Percentiles rank a stretch among this genome's conserved stretches.
phyloP scores from a whole-genome alignment of 257 asterid species.

The Ilex asprella region DNA sequence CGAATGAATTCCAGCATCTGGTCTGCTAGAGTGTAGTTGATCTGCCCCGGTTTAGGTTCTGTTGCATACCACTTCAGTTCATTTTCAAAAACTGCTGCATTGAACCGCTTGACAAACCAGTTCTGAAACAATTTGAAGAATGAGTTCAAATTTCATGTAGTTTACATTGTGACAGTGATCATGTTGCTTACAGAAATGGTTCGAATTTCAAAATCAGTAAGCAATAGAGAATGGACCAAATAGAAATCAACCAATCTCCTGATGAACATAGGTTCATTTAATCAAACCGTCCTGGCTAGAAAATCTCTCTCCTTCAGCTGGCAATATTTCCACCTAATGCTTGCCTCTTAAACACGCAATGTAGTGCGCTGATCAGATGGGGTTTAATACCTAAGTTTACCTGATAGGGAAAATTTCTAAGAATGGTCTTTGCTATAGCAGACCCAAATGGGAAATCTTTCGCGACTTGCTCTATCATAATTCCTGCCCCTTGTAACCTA shows the following conservation, averaged over 20 bases:
- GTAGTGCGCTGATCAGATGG: too few species aligned
- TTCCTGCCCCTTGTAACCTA: conserved; percentile 19
- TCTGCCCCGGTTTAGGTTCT: conserved; percentile 36
- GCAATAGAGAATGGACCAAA: too few species aligned
- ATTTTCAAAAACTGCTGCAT: conserved; percentile 64
- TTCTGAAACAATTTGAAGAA: background rate
- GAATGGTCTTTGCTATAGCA: conserved; percentile 32
- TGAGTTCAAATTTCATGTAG: too few species aligned
- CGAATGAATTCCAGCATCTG: conserved; percentile 44
- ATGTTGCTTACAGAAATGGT: too few species aligned
- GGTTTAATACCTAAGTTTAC: background rate
- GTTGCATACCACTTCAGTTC: conserved; percentile 67
- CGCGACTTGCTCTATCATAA: conserved; percentile 26
- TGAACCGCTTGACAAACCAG: conserved; percentile 34
- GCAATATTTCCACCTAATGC: too few species aligned
- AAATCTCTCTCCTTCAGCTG: too few species aligned
- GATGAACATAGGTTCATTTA: too few species aligned
- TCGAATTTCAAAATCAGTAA: too few species aligned
- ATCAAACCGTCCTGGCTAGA: too few species aligned
- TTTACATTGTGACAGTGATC: too few species aligned
- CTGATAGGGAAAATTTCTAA: conserved; percentile 37
- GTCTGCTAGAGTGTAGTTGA: conserved; percentile 53
- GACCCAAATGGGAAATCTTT: conserved; percentile 49
- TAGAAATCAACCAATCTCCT: too few species aligned
- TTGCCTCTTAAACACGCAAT: too few species aligned